Evolutionary conservation across 805 yeast species (phyloP).

Genomic region (Helenozyma baotianmanensis): DNA sequence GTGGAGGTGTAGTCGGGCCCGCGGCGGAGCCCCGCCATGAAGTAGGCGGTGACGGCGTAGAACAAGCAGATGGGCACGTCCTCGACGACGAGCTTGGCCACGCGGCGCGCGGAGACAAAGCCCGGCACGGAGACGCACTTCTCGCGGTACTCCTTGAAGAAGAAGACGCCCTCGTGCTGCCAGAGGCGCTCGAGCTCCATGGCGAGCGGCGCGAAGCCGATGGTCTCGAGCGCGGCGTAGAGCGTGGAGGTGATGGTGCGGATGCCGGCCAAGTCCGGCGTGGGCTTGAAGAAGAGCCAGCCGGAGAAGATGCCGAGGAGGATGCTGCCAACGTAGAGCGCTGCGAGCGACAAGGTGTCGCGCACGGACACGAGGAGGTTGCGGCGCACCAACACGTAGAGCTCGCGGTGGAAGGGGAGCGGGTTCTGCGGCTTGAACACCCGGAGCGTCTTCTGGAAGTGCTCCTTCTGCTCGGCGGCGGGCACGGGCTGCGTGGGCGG

Average conservation of each 20-base stretch:
- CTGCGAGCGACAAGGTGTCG: slow-evolving; percentile 28
- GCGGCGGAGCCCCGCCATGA: slow-evolving; percentile 67
- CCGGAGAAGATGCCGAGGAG: slow-evolving; percentile 63
- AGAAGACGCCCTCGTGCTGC: slow-evolving; percentile 32
- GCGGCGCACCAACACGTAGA: slow-evolving; percentile 31
- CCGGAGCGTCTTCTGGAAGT: slow-evolving; percentile 15
- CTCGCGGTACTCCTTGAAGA: slow-evolving; percentile 62
- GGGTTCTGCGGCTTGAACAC: slow-evolving; percentile 16
- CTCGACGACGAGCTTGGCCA: slow-evolving; percentile 63
- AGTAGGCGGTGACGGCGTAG: slow-evolving; percentile 61
- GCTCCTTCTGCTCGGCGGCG: slow-evolving; percentile 12
- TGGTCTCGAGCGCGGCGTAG: slow-evolving; percentile 34
- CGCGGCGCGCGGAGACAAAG: slow-evolving; percentile 58
- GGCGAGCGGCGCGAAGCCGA: slow-evolving; percentile 38
- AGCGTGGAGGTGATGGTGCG: slow-evolving; percentile 46
- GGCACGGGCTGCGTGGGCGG: slow-evolving; percentile 3
- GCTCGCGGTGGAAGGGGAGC: slow-evolving; percentile 27
- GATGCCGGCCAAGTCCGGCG: slow-evolving; percentile 56
- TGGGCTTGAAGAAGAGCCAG: slow-evolving; percentile 71
- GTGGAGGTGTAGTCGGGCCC: slow-evolving; percentile 8
- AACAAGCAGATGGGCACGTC: slow-evolving; percentile 60
- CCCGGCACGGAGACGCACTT: slow-evolving; percentile 63
- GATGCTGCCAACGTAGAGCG: slow-evolving; percentile 37
- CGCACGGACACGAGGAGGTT: slow-evolving; percentile 29
- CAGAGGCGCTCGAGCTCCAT: slow-evolving; percentile 38